Percentiles rank a stretch among this genome's conserved stretches.
phyloP scores from a whole-genome alignment of 805 yeast genomes.

The Isabelozyma heimii region DNA sequence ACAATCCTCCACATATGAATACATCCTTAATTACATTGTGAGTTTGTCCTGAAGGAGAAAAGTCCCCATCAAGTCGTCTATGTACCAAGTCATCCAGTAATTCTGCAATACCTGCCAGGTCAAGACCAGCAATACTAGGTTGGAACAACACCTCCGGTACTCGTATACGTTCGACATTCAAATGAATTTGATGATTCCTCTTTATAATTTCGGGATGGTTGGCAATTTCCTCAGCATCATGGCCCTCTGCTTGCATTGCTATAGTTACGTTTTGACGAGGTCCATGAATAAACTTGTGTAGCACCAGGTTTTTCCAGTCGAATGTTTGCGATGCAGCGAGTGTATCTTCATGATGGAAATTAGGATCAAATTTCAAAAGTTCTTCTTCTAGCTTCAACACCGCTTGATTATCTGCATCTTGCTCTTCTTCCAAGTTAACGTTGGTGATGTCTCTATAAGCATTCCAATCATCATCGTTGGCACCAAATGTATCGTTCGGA shows the following conservation, averaged over 20 bases:
- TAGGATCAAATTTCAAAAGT: slow-evolving; percentile 78
- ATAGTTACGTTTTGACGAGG: slow-evolving; percentile 76
- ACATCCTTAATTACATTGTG: slow-evolving; percentile 58
- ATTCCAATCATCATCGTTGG: slow-evolving; percentile 94
- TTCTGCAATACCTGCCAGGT: slow-evolving; percentile 92
- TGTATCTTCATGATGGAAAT: slow-evolving; percentile 82
- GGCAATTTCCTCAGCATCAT: slow-evolving; percentile 42
- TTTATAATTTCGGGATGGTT: slow-evolving; percentile 64
- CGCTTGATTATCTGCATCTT: slow-evolving; percentile 67
- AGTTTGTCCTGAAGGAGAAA: slow-evolving; percentile 52
- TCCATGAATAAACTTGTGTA: slow-evolving; percentile 87
- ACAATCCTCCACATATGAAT: slow-evolving; percentile 84
- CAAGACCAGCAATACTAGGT: slow-evolving; percentile 91
- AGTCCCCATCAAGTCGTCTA: slow-evolving; percentile 57
- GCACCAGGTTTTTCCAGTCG: slow-evolving; percentile 78
- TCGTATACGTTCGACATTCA: slow-evolving; percentile 86
- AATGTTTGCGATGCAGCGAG: slow-evolving; percentile 63
- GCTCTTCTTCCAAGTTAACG: slow-evolving; percentile 73
- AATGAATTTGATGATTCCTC: slow-evolving; percentile 85
- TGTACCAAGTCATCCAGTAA: slow-evolving; percentile 63
- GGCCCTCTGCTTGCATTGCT: slow-evolving; percentile 41
- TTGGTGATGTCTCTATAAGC: slow-evolving; percentile 80
- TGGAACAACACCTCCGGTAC: slow-evolving; percentile 92
- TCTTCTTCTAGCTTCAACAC: slow-evolving; percentile 68
- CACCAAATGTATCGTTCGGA: slow-evolving; percentile 92